These are phyloP conservation scores for Diutina sp. DNA, from an alignment of 1,139 yeast genomes.

Conservation along the genomic window DNA sequence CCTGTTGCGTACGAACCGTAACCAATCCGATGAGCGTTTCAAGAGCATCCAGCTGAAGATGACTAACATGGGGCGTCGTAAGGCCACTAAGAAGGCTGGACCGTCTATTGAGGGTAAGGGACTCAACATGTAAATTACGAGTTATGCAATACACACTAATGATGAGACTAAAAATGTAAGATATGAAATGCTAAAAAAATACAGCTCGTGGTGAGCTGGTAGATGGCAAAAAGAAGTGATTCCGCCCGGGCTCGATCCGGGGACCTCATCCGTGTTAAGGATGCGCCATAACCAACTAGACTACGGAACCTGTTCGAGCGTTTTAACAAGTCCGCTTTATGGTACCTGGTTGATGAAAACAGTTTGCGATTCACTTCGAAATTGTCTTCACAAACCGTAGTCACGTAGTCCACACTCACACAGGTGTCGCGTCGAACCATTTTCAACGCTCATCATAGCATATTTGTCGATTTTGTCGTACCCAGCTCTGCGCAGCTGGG, in stretches of 20 bases:
- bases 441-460: no score
- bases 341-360: no score
- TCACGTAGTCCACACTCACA: no score
- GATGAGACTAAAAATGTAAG: background rate
- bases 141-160: background rate
- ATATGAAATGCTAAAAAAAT: no score
- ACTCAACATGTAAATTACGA: slow-evolving; percentile 23
- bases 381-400: no score
- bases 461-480: no score
- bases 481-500: background rate
- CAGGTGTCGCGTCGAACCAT: no score
- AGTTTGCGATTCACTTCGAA: background rate
- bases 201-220: no score
- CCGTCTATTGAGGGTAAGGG: slow-evolving; percentile 76
- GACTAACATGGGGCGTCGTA: slow-evolving; percentile 27
- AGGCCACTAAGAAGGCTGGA: slow-evolving; percentile 46
- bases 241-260: background rate
- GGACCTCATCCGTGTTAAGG: background rate
- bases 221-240: background rate
- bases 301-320: background rate
- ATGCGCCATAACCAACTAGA: background rate
- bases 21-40: slow-evolving; percentile 57
- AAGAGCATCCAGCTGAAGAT: slow-evolving; percentile 53
- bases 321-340: background rate
- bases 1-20: slow-evolving; percentile 27